Base-by-base conservation (phyloP, 257 asterid genomes). In the Jasminum sambac region DNA sequence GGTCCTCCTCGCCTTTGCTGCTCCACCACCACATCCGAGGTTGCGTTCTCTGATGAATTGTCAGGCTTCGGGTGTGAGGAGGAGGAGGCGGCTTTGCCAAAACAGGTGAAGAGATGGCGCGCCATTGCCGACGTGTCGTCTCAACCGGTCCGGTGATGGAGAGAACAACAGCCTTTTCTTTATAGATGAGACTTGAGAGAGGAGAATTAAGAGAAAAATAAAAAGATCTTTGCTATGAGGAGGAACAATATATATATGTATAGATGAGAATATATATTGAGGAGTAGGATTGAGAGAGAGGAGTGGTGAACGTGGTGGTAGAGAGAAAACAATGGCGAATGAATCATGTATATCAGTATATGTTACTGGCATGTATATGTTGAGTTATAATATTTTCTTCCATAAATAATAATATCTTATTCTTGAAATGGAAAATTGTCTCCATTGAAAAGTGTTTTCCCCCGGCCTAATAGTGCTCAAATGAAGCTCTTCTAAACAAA, bases 51-150 rank as follows among this genome's bases (percentile, higher is more conserved):
- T 14, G 55, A 19, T 8, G 67, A 9, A 5, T 12, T 69, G 0
- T 64, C 21, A 0, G 34, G n/a, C 62, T 21, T 19, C 9, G 6
- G 72, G 19, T 55, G 62, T 0, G 83, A 68, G 17, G 86, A 41
- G 30, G 85, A 71, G 41, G 75, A 64, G 68, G 64, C 24, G 19
- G 85, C 58, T 64, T 50, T 69, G 79, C 95, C 78, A 77, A 86
- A 88, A 71, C 95, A 90, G 80, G 74, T 58, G 72, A 85, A 76
- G 81, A 90, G 86, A 83, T 91, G 84, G 81, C 84, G 89, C 83
- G 87, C 86, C 96, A 90, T 90, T 2, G 24, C 16, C 8, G 73
- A 59, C 77, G 83, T 74, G 71, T 68, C 77, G 85, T 79, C 90
- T 52, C 86, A 58, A 1, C 14, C 19, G 39, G 55, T 67, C 14